Conservation (phyloP, 2,329 filamentous ascomycete genomes). For the Chalara sp. region DNA sequence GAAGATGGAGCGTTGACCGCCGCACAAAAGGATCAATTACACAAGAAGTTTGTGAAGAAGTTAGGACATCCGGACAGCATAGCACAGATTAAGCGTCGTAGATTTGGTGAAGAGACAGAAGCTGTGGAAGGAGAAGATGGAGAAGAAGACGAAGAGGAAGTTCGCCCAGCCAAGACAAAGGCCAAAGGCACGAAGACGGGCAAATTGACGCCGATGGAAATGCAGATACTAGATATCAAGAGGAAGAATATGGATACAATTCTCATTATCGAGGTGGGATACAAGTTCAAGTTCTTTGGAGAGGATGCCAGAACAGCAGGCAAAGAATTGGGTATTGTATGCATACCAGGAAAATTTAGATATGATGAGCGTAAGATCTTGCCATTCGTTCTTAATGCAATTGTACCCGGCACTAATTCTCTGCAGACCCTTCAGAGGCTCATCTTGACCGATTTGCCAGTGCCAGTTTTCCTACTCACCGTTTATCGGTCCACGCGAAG, state of each 20-base stretch:
- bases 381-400: constrained; percentile 5
- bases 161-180: constrained; percentile 41
- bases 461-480: constrained; percentile 88
- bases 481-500: constrained; percentile 89
- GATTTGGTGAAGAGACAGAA: constrained; percentile 45
- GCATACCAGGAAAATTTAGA: constrained; percentile 89
- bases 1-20: constrained; percentile 40
- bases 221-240: constrained; percentile 92
- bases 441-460: constrained; percentile 90
- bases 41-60: constrained; percentile 82
- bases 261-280: constrained; percentile 90
- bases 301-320: constrained; percentile 87
- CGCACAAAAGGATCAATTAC: constrained; percentile 63
- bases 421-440: constrained; percentile 72
- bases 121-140: constrained; percentile 39
- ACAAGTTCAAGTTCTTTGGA: constrained; percentile 96
- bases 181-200: constrained; percentile 58
- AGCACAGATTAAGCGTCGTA: constrained; percentile 50
- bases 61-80: constrained; percentile 81
- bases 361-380: constrained; percentile 72
- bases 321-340: constrained; percentile 89
- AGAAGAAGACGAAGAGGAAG: constrained; percentile 49
- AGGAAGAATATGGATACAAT: constrained; percentile 82
- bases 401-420: constrained; percentile 13
- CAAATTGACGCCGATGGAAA: constrained; percentile 91